Percentiles rank a stretch among this genome's conserved stretches.
These are phyloP conservation scores for Draba incana DNA, from an alignment of 345 rosid genomes.

Conservation along the genomic window DNA sequence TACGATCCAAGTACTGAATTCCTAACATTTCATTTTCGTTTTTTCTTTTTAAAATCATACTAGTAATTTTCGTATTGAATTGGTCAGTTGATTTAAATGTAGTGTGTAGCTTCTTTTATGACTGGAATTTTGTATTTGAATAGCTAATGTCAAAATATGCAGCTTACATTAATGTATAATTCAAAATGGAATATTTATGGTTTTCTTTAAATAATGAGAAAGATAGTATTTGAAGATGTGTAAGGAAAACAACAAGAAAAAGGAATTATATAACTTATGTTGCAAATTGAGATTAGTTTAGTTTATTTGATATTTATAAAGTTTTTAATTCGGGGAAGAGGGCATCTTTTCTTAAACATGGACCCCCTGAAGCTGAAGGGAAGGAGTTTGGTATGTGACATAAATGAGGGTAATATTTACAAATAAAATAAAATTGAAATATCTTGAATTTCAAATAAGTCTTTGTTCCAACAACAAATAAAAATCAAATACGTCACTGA, in stretches of 20 bases:
- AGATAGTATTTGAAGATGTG: constrained; percentile 1
- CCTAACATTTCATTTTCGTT: not conserved
- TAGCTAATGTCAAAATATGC: not conserved
- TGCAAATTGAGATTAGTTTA: constrained; percentile 27
- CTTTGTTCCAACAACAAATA: too few species aligned
- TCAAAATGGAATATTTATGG: not conserved
- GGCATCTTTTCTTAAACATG: constrained; percentile 21
- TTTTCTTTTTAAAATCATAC: not conserved
- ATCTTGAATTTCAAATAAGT: constrained; percentile 11
- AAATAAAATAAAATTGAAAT: not conserved
- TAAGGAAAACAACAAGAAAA: constrained; percentile 20
- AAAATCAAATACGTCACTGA: constrained; percentile 18
- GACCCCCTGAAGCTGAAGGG: constrained; percentile 25
- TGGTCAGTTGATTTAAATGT: constrained; percentile 7
- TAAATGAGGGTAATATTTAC: constrained; percentile 35
- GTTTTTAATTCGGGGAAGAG: not conserved
- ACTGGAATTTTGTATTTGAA: not conserved
- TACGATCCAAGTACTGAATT: not conserved
- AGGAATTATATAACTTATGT: not conserved
- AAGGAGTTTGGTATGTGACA: constrained; percentile 35
- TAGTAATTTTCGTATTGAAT: constrained; percentile 22
- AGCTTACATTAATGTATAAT: not conserved
- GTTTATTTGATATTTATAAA: constrained; percentile 5
- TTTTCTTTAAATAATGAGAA: not conserved
- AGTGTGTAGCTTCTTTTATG: not conserved